Conservation (phyloP, 2,329 filamentous ascomycete genomes). For the Aureobasidium leucospermi region DNA sequence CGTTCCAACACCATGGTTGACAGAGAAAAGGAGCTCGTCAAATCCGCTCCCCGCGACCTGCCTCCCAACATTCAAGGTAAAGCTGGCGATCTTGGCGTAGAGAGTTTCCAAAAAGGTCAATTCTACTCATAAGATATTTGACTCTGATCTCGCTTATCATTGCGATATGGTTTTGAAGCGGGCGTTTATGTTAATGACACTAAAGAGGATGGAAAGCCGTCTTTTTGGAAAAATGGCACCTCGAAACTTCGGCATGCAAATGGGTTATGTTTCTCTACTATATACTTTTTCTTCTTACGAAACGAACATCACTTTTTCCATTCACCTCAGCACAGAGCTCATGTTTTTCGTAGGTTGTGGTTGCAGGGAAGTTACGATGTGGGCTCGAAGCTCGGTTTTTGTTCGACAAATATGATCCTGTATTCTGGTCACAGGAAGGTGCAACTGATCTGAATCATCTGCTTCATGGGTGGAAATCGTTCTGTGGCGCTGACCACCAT, state of each 20-base stretch:
- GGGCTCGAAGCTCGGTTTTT: no score
- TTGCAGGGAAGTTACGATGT: no score
- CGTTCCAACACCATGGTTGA: conserved; percentile 39
- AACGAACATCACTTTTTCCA: no score
- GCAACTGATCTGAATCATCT: no score
- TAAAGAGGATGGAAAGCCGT: background rate
- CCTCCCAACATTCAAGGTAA: conserved; percentile 50
- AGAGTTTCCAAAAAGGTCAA: conserved; percentile 64
- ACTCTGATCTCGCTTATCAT: background rate
- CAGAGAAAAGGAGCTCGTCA: conserved; percentile 33
- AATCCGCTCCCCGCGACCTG: conserved; percentile 21
- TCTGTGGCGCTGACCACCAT: no score
- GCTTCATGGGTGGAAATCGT: no score
- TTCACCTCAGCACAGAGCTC: no score
- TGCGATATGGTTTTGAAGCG: background rate
- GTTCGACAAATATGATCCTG: no score
- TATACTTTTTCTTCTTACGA: background rate
- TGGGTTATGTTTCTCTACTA: background rate
- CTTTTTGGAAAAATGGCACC: background rate
- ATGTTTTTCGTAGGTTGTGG: no score
- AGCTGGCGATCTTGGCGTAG: conserved; percentile 56
- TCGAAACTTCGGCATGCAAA: background rate
- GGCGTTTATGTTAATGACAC: background rate
- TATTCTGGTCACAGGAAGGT: no score
- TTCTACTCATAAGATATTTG: conserved; percentile 32